These are phyloP conservation scores for Calocybe indica DNA, from an alignment of 768 basidiomycete species.

Conservation along the genomic window DNA sequence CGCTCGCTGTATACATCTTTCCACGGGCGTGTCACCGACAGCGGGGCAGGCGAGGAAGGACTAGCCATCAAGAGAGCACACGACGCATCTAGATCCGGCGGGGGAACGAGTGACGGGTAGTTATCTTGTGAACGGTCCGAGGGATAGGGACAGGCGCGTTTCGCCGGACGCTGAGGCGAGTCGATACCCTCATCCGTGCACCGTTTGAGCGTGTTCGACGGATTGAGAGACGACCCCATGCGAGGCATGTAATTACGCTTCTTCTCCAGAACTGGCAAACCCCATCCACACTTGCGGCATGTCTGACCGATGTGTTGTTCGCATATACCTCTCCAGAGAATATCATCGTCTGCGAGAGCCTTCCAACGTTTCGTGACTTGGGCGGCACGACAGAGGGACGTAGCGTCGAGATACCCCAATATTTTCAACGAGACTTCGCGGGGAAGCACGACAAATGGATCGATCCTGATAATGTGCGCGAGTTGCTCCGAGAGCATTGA, in stretches of 20 bases:
- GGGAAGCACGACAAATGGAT: constrained; percentile 88
- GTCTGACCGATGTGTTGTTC: constrained; percentile 98
- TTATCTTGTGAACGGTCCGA: background rate
- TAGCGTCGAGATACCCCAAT: constrained; percentile 86
- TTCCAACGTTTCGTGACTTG: constrained; percentile 88
- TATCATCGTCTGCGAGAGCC: constrained; percentile 86
- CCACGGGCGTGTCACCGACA: constrained; percentile 81
- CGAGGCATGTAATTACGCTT: constrained; percentile 37
- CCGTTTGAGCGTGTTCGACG: constrained; percentile 27
- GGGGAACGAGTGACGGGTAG: constrained; percentile 4
- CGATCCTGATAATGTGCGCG: constrained; percentile 87
- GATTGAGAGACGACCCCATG: constrained; percentile 14
- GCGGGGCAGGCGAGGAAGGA: constrained; percentile 18
- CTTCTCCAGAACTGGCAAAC: constrained; percentile 84
- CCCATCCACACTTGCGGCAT: constrained; percentile 97
- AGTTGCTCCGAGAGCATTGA: constrained; percentile 94
- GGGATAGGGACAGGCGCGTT: constrained; percentile 26
- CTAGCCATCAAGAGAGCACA: constrained; percentile 23
- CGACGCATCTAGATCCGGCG: constrained; percentile 8
- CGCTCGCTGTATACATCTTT: constrained; percentile 98
- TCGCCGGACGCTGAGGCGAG: constrained; percentile 28
- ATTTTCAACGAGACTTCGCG: constrained; percentile 86
- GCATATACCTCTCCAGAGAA: constrained; percentile 94
- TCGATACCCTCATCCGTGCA: constrained; percentile 23
- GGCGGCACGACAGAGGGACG: constrained; percentile 87